These are phyloP conservation scores for Eurotiales sp. DNA, from an alignment of 2,329 filamentous ascomycete species.

Conservation along the genomic window DNA sequence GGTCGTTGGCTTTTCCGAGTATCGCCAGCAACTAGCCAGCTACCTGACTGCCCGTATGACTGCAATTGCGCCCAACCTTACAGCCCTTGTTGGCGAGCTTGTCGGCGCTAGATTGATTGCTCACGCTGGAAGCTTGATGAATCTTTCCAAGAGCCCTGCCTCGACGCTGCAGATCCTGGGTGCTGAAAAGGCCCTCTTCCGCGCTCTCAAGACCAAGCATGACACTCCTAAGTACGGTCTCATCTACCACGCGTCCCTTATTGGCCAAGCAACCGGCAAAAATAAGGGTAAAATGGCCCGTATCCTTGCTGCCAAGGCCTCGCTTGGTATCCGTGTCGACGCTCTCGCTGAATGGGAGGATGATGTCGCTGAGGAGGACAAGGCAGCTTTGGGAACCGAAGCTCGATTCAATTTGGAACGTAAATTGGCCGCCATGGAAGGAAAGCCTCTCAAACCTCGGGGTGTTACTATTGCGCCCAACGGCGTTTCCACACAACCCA, in stretches of 20 bases:
- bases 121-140: slow-evolving; percentile 90
- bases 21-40: slow-evolving; percentile 78
- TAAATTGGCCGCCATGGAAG: slow-evolving; percentile 64
- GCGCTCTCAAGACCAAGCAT: slow-evolving; percentile 97
- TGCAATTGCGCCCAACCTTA: slow-evolving; percentile 93
- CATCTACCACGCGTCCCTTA: slow-evolving; percentile 86
- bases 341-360: slow-evolving; percentile 76
- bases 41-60: slow-evolving; percentile 94
- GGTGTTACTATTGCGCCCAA: slow-evolving; percentile 72
- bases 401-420: slow-evolving; percentile 48
- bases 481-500: slow-evolving; percentile 60
- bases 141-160: slow-evolving; percentile 88
- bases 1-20: slow-evolving; percentile 87
- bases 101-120: slow-evolving; percentile 93
- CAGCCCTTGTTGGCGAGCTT: slow-evolving; percentile 84
- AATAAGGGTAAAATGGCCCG: slow-evolving; percentile 99
- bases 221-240: slow-evolving; percentile 98
- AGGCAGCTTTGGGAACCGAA: slow-evolving; percentile 70
- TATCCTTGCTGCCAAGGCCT: slow-evolving; percentile 90
- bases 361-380: slow-evolving; percentile 83
- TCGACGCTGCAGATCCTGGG: slow-evolving; percentile 97
- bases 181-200: slow-evolving; percentile 97
- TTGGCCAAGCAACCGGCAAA: slow-evolving; percentile 93
- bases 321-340: slow-evolving; percentile 89
- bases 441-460: slow-evolving; percentile 78